Evolutionary conservation across 2,329 filamentous ascomycete species (phyloP), one percentile per base, ranked within the genome.

Genomic region (Xylariaceae sp.): DNA sequence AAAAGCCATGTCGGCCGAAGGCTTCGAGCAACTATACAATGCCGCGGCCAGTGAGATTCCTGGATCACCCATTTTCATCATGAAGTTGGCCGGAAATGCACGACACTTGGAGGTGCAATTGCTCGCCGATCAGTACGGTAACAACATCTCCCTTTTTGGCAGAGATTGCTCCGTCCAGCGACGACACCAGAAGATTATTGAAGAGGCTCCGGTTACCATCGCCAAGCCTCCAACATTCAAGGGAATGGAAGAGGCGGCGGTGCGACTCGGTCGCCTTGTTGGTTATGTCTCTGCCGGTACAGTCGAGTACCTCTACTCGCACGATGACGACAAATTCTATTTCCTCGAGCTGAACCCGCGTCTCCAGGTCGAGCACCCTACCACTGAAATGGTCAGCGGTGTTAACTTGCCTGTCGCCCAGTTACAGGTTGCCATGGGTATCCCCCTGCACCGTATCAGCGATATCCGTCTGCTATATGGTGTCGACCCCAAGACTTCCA

Each of bases 321-420:
- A 99, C 76, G 81, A 91, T 15, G 94, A 99, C 68, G 92, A 97
- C 82, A 94, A 96, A 77, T 99, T 99, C 81, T 99, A 97, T 84
- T 99, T 99, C 81, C 81, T 99, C 66, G 94, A 99, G 79, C 80
- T 99, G 72, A 99, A 99, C 81, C 94, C 94, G 53, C 91, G 94
- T 90, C 88, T 99, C 57, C 94, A 99, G 80, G 94, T 99, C 77
- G 94, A 99, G 84, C 94, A 99, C 79, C 94, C 94, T 51, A 99
- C 93, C 56, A 99, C 94, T 34, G 94, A 99, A 76, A 99, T 99
- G 94, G 94, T 99, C 66, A 95, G 89, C 70, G 94, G 95, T 73
- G 94, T 99, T 73, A 96, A 97, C 77, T 77, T 99, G 74, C 94
- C 94, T 54, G 94, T 95, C 64, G 94, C 94, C 57, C 94, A 99